Percentiles rank a stretch among this genome's conserved stretches.
These are phyloP conservation scores for Dactylella cylindrospora DNA, from an alignment of 2,329 filamentous ascomycete species.

Conservation along the genomic window DNA sequence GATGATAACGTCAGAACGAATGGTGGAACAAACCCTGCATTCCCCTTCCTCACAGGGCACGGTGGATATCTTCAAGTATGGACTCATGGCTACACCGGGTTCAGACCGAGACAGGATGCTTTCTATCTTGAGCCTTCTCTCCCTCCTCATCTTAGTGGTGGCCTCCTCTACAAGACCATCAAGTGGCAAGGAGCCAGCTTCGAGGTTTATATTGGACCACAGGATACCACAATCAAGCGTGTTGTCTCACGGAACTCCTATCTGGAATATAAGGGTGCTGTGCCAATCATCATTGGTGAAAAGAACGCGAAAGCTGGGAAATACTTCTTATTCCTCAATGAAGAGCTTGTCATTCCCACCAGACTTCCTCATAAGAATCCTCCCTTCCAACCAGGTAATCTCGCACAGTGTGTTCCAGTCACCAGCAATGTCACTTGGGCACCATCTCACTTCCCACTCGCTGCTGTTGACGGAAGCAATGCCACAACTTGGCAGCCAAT, in stretches of 20 bases:
- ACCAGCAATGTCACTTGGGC: conserved; percentile 56
- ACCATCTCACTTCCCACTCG: conserved; percentile 69
- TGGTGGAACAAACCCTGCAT: conserved; percentile 68
- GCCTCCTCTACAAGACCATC: conserved; percentile 47
- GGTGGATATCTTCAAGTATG: conserved; percentile 69
- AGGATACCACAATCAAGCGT: conserved; percentile 64
- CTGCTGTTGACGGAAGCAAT: conserved; percentile 66
- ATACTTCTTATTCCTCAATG: conserved; percentile 57
- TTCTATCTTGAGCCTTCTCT: conserved; percentile 66
- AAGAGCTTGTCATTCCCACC: conserved; percentile 61
- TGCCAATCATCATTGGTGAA: conserved; percentile 57
- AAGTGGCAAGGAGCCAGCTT: conserved; percentile 49
- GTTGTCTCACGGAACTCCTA: conserved; percentile 48
- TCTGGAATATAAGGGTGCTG: conserved; percentile 32
- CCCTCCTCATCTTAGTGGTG: conserved; percentile 62
- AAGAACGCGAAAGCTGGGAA: conserved; percentile 51
- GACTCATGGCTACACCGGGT: conserved; percentile 67
- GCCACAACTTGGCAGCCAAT: conserved; percentile 68
- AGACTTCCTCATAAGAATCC: conserved; percentile 60
- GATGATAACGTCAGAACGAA: conserved; percentile 63
- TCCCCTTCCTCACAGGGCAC: conserved; percentile 70
- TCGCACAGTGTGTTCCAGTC: conserved; percentile 65
- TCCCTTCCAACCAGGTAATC: conserved; percentile 61
- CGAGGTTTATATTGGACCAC: conserved; percentile 45
- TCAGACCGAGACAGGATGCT: conserved; percentile 62